Evolutionary conservation across 108 stramenopile species (phyloP).

Genomic region (Skeletonema grethae): DNA sequence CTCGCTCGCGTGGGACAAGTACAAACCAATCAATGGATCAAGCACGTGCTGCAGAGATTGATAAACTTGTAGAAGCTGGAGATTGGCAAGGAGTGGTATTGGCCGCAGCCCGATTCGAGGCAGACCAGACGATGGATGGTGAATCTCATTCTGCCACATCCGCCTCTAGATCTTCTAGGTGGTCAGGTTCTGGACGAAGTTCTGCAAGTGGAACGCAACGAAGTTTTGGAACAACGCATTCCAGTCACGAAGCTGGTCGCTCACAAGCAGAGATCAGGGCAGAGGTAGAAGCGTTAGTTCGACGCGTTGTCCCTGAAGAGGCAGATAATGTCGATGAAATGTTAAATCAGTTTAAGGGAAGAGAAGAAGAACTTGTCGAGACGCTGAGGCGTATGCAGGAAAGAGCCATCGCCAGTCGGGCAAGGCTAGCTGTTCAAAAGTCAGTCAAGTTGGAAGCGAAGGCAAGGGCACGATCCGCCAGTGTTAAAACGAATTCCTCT

Average conservation of each 20-base stretch:
- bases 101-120: conserved; percentile 83
- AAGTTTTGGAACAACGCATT: conserved; percentile 54
- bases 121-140: conserved; percentile 61
- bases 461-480: conserved; percentile 21
- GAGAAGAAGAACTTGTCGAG: conserved; percentile 90
- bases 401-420: conserved; percentile 76
- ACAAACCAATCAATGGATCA: conserved; percentile 41
- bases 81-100: conserved; percentile 90
- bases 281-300: conserved; percentile 80
- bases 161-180: conserved; percentile 56
- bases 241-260: conserved; percentile 42
- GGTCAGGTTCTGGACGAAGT: conserved; percentile 34
- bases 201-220: conserved; percentile 42
- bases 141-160: conserved; percentile 63
- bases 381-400: conserved; percentile 89
- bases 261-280: conserved; percentile 73
- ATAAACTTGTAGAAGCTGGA: conserved; percentile 81
- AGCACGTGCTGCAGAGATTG: conserved; percentile 75
- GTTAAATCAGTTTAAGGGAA: conserved; percentile 86
- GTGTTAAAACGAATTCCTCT: conserved; percentile 25
- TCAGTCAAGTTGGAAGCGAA: conserved; percentile 77
- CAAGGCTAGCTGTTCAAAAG: conserved; percentile 72
- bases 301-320: conserved; percentile 86
- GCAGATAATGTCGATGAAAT: conserved; percentile 90
- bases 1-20: conserved; percentile 28